phyloP scores from a whole-genome alignment of 2,329 filamentous ascomycete species.

The Diplodia scrobiculata region DNA sequence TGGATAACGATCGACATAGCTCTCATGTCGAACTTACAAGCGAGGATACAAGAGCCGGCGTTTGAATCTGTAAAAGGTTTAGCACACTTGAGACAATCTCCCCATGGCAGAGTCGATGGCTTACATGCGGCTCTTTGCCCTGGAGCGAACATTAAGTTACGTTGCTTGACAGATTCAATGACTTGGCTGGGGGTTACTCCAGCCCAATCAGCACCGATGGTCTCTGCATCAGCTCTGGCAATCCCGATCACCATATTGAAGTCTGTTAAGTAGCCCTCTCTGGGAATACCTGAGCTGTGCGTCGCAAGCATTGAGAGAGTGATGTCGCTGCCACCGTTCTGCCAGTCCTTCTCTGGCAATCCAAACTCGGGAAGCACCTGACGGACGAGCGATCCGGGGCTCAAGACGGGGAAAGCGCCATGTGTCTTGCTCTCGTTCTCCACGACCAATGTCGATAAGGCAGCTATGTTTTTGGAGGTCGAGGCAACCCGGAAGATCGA shows the following conservation, averaged over 20 bases:
- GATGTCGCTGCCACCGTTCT: slow-evolving; percentile 40
- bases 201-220: slow-evolving; percentile 39
- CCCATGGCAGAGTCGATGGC: slow-evolving; percentile 1
- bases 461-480: slow-evolving; percentile 38
- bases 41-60: slow-evolving; percentile 38
- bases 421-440: slow-evolving; percentile 31
- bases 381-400: slow-evolving; percentile 36
- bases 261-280: slow-evolving; percentile 39
- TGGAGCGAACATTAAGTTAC: slow-evolving; percentile 39
- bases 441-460: slow-evolving; percentile 35
- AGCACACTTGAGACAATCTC: neutral
- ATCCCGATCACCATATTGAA: slow-evolving; percentile 38
- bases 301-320: slow-evolving; percentile 40
- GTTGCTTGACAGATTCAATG: slow-evolving; percentile 33
- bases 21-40: slow-evolving; percentile 23
- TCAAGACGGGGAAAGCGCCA: slow-evolving; percentile 29
- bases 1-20: neutral
- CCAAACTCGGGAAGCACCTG: slow-evolving; percentile 35
- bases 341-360: slow-evolving; percentile 37
- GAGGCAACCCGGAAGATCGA: slow-evolving; percentile 41
- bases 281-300: slow-evolving; percentile 38
- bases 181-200: slow-evolving; percentile 33
- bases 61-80: slow-evolving; percentile 35
- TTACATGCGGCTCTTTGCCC: slow-evolving; percentile 37
- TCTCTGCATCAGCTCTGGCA: slow-evolving; percentile 35